Percentiles rank a stretch among this genome's conserved stretches.
These are phyloP conservation scores for Ogataea trehaloabstinens DNA, from an alignment of 805 yeast genomes.

Conservation along the genomic window DNA sequence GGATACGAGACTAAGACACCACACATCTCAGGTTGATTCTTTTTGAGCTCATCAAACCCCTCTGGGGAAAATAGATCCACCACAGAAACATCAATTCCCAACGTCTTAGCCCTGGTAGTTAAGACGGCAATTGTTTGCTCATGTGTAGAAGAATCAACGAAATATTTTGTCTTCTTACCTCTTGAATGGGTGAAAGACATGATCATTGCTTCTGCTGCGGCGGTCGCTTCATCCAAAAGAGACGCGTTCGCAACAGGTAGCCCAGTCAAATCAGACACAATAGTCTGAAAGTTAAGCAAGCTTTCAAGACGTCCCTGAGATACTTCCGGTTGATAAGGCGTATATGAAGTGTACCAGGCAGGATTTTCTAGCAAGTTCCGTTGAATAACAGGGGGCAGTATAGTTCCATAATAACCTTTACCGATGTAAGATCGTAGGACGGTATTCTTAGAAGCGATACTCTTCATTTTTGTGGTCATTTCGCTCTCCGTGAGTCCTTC, in stretches of 20 bases:
- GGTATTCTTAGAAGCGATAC: conserved; percentile 73
- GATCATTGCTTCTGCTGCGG: conserved; percentile 96
- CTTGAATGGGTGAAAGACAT: conserved; percentile 66
- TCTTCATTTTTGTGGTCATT: conserved; percentile 65
- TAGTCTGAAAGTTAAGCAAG: conserved; percentile 88
- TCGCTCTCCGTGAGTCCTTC: conserved; percentile 80
- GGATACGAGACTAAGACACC: conserved; percentile 94
- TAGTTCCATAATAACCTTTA: conserved; percentile 90
- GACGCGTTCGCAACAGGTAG: conserved; percentile 95
- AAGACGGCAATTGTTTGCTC: conserved; percentile 85
- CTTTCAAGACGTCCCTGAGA: conserved; percentile 95
- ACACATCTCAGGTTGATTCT: conserved; percentile 44
- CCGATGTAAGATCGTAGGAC: conserved; percentile 80
- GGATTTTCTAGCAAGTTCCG: conserved; percentile 91
- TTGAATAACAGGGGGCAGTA: conserved; percentile 87
- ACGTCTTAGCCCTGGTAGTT: conserved; percentile 71
- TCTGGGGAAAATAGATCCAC: conserved; percentile 49
- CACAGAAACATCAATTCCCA: conserved; percentile 62
- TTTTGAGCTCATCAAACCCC: conserved; percentile 35
- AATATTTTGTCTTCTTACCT: conserved; percentile 65
- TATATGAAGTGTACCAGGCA: conserved; percentile 98
- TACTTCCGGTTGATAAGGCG: conserved; percentile 98
- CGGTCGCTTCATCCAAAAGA: conserved; percentile 91
- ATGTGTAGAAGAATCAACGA: conserved; percentile 74
- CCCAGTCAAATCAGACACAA: conserved; percentile 87